Percentiles rank a stretch among this genome's conserved stretches.
These are phyloP conservation scores for Globisporangium splendens DNA, from an alignment of 352 stramenopile genomes.

Conservation along the genomic window DNA sequence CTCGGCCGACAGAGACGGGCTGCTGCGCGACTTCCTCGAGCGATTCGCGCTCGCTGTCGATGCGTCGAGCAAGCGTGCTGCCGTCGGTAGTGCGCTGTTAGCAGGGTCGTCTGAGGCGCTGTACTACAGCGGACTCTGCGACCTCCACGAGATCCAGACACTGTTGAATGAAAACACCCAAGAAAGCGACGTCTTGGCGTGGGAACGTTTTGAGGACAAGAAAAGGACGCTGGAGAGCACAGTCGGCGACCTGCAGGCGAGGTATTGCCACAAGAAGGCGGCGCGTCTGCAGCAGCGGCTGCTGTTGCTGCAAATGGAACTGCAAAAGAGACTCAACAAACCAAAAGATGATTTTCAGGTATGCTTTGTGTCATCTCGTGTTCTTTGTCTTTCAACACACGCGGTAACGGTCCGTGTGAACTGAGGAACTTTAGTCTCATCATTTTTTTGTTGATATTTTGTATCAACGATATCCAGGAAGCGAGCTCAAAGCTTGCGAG, in stretches of 20 bases:
- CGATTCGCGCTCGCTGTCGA: constrained; percentile 25
- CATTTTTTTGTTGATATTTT: too few relatives aligned
- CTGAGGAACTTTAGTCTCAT: background rate
- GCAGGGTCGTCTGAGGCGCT: constrained; percentile 19
- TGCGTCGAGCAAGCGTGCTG: constrained; percentile 19
- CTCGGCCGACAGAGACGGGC: background rate
- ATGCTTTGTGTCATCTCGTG: background rate
- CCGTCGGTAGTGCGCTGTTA: constrained; percentile 20
- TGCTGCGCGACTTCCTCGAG: constrained; percentile 22
- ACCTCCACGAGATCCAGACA: constrained; percentile 32
- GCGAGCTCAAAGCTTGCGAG: background rate
- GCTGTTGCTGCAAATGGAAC: constrained; percentile 39
- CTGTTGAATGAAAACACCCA: constrained; percentile 3
- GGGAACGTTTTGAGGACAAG: constrained; percentile 6
- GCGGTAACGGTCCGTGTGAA: constrained; percentile 10
- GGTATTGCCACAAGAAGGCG: constrained; percentile 19
- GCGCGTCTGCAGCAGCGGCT: constrained; percentile 32
- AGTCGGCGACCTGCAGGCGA: constrained; percentile 21
- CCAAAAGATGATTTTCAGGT: constrained; percentile 11
- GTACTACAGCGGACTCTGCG: constrained; percentile 29
- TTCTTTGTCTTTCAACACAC: constrained; percentile 9
- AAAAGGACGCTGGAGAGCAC: constrained; percentile 11
- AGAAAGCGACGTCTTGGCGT: constrained; percentile 18
- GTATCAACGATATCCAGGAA: too few relatives aligned
- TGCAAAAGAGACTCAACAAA: constrained; percentile 26